Evolutionary conservation across 176 grass and related monocot genomes (phyloP).

Genomic region (Rhynchospora tenuis): DNA sequence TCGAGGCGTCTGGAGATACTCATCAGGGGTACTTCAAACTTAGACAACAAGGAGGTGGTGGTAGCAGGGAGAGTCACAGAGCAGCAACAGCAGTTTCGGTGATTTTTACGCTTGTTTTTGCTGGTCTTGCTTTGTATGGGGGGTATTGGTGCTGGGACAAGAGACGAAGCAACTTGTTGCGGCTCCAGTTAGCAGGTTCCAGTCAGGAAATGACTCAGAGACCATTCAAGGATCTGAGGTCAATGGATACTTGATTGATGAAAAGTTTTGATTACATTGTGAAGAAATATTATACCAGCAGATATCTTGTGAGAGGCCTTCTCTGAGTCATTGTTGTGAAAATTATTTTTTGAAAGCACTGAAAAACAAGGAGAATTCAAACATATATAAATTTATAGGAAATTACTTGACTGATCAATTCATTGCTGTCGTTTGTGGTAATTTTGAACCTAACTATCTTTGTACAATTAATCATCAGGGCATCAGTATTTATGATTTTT

Average conservation of each 20-base stretch:
- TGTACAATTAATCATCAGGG: not conserved
- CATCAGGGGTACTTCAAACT: slow-evolving; percentile 68
- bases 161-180: slow-evolving; percentile 12
- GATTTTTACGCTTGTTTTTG: slow-evolving; percentile 26
- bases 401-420: not conserved
- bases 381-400: not conserved
- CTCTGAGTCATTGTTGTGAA: not conserved
- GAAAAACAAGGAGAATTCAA: not conserved
- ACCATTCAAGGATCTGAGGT: slow-evolving; percentile 49
- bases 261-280: not conserved
- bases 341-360: not conserved
- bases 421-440: not conserved
- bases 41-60: not conserved
- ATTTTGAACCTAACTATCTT: not conserved
- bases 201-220: slow-evolving; percentile 46
- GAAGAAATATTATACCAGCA: not conserved
- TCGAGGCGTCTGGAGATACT: slow-evolving; percentile 41
- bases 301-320: not conserved
- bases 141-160: slow-evolving; percentile 14
- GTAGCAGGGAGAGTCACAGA: not conserved
- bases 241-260: slow-evolving; percentile 30
- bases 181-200: slow-evolving; percentile 16
- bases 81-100: slow-evolving; percentile 16
- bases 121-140: slow-evolving; percentile 17
- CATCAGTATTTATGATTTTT: not conserved